phyloP scores from a whole-genome alignment of 495 filamentous ascomycete genomes.

The Copromyces sp. region DNA sequence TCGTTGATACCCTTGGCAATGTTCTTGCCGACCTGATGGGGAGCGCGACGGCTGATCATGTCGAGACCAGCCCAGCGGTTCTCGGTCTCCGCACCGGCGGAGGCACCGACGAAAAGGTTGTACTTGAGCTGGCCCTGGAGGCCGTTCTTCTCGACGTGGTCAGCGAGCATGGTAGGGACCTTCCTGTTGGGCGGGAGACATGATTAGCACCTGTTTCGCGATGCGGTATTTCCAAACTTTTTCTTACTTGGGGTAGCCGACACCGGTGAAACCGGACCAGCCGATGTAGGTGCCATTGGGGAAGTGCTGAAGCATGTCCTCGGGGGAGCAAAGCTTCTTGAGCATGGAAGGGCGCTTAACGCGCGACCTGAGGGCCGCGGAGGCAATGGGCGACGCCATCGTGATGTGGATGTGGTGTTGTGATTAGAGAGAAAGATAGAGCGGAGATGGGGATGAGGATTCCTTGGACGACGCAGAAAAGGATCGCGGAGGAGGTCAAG shows the following conservation, averaged over 20 bases:
- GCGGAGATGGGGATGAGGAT: background rate
- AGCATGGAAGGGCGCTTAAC: conserved; percentile 67
- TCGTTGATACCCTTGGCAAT: conserved; percentile 88
- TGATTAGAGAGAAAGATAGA: background rate
- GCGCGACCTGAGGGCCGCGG: conserved; percentile 65
- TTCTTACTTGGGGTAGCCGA: conserved; percentile 79
- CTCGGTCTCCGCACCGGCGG: conserved; percentile 82
- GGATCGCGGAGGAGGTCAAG: background rate
- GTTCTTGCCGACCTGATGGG: conserved; percentile 86
- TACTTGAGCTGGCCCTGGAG: conserved; percentile 79
- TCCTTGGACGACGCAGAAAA: background rate
- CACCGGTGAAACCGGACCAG: conserved; percentile 87
- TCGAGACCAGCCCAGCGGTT: conserved; percentile 77
- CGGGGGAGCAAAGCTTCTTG: conserved; percentile 65
- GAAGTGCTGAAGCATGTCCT: conserved; percentile 72
- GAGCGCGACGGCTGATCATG: conserved; percentile 80
- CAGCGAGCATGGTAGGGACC: conserved; percentile 73
- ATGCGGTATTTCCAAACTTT: background rate
- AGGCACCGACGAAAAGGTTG: conserved; percentile 79
- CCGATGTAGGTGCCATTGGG: conserved; percentile 77
- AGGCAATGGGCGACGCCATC: conserved; percentile 45
- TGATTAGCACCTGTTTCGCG: conserved; percentile 6
- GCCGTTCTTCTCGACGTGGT: conserved; percentile 83
- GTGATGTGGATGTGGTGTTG: background rate
- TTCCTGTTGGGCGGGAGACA: conserved; percentile 40